Percentiles rank a stretch among this genome's conserved stretches.
These are phyloP conservation scores for Penicillium pancosmium DNA, from an alignment of 495 filamentous ascomycete genomes.

Conservation along the genomic window DNA sequence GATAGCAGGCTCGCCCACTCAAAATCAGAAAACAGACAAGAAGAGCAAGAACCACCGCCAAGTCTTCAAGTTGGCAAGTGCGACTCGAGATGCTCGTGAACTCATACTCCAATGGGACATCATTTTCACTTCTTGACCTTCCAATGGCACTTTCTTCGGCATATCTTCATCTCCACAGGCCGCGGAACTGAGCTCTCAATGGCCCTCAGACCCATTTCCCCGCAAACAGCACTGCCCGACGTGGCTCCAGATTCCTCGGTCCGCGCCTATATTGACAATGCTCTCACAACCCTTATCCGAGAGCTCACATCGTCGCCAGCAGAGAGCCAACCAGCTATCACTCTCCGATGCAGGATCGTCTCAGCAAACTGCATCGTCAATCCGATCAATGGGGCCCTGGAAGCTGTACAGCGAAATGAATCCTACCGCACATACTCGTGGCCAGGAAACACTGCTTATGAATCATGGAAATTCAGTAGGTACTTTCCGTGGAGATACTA, in stretches of 20 bases:
- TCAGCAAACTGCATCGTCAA: constrained; percentile 32
- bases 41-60: not conserved
- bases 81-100: not conserved
- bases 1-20: no score
- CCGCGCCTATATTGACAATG: constrained; percentile 37
- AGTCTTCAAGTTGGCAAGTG: constrained; percentile 1
- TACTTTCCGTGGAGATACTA: not conserved
- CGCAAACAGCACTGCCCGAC: not conserved
- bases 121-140: no score
- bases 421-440: constrained; percentile 46
- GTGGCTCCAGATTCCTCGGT: constrained; percentile 16
- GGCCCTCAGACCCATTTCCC: constrained; percentile 6
- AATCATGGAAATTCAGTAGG: constrained; percentile 70
- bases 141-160: no score
- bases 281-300: constrained; percentile 29
- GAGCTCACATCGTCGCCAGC: constrained; percentile 28
- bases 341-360: constrained; percentile 31
- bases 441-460: constrained; percentile 59
- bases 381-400: constrained; percentile 32
- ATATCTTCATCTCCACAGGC: not conserved
- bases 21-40: not conserved
- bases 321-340: constrained; percentile 36
- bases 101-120: not conserved
- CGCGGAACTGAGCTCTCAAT: constrained; percentile 9
- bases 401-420: constrained; percentile 17